These are phyloP conservation scores for Acanthamoeba quina DNA, from an alignment of 208 protist species.

Conservation along the genomic window DNA sequence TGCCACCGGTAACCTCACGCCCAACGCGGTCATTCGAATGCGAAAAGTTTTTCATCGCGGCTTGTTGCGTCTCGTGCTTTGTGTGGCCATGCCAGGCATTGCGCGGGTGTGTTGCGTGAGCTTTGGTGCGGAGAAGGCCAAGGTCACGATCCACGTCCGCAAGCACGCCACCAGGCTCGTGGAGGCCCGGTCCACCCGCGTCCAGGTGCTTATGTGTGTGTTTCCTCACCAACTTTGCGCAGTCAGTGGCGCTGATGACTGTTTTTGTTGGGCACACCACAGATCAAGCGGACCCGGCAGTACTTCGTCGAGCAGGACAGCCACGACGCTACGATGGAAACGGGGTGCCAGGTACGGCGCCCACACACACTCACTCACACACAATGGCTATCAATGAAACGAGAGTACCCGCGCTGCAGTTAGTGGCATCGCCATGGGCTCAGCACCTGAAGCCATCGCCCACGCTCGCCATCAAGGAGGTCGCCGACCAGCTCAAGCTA, in stretches of 20 bases:
- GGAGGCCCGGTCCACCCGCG: not conserved
- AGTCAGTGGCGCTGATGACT: no score
- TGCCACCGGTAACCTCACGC: no score
- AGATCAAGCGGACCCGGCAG: not conserved
- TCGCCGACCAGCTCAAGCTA: not conserved
- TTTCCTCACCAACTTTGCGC: no score
- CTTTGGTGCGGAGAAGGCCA: conserved; percentile 11
- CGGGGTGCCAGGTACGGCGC: no score
- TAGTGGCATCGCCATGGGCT: not conserved
- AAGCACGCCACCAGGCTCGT: not conserved
- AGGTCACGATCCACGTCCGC: not conserved
- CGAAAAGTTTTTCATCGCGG: no score
- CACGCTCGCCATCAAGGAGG: conserved; percentile 29
- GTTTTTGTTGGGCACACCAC: no score
- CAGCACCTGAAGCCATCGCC: conserved; percentile 23
- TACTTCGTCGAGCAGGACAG: not conserved
- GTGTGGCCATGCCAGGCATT: not conserved
- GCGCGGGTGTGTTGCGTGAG: not conserved
- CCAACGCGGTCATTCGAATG: no score
- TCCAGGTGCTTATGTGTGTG: not conserved
- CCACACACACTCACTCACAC: no score
- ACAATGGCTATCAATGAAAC: not conserved
- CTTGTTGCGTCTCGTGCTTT: no score
- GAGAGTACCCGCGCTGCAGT: not conserved
- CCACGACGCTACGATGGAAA: not conserved